phyloP scores from a whole-genome alignment of 2,329 filamentous ascomycete genomes.

The Hymenoscyphus scutula region DNA sequence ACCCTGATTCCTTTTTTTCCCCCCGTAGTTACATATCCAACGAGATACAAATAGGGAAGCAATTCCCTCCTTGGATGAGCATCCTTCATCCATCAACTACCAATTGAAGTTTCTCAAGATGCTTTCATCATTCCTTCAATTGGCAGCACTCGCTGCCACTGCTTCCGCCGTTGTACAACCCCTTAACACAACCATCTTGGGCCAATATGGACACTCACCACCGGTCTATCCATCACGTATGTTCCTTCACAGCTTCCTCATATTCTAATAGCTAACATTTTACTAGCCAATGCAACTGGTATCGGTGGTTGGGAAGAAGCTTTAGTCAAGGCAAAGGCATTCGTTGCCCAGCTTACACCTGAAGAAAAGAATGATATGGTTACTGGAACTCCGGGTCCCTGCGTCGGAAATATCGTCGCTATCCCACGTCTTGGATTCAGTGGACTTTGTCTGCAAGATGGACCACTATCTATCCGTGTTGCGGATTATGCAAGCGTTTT shows the following conservation, averaged over 20 bases:
- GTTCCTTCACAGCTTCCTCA: conserved; percentile 6
- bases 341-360: conserved; percentile 72
- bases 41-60: neutral
- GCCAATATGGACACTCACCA: conserved; percentile 21
- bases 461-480: conserved; percentile 65
- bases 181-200: conserved; percentile 23
- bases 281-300: conserved; percentile 20
- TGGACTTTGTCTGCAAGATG: conserved; percentile 33
- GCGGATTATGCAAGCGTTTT: conserved; percentile 71
- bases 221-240: conserved; percentile 32
- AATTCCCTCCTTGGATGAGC: neutral
- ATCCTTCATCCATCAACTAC: conserved; percentile 1
- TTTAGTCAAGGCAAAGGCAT: conserved; percentile 63
- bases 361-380: conserved; percentile 63
- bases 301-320: conserved; percentile 57
- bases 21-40: neutral
- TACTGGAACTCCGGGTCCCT: conserved; percentile 24
- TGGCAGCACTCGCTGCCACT: conserved; percentile 23
- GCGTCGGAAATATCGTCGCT: conserved; percentile 28
- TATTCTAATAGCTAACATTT: conserved; percentile 29
- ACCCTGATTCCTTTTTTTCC: neutral
- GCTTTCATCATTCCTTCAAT: conserved; percentile 12
- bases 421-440: conserved; percentile 28
- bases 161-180: conserved; percentile 22
- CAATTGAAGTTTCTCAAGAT: conserved; percentile 7